Evolutionary conservation across 768 basidiomycete genomes (phyloP).

Genomic region (Boletus coccyginus): DNA sequence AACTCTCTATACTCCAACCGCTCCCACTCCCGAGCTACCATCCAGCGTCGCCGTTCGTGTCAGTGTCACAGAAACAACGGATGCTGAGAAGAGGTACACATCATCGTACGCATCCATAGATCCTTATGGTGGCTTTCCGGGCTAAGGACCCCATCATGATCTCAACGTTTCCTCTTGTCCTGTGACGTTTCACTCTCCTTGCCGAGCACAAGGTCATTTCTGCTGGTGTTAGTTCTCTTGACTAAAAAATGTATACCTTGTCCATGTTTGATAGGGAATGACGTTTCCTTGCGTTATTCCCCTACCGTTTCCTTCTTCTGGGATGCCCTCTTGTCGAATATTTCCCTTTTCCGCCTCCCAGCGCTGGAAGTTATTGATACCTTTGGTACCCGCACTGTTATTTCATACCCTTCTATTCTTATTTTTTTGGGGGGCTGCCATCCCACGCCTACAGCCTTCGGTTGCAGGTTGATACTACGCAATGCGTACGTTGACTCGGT

Average conservation of each 20-base stretch:
- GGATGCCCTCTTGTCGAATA: constrained; percentile 1
- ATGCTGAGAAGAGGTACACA: constrained; percentile 25
- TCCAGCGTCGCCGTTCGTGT: neutral
- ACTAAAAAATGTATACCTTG: constrained; percentile 17
- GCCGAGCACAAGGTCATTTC: neutral
- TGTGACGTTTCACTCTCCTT: neutral
- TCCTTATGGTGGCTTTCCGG: constrained; percentile 18
- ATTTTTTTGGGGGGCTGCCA: neutral
- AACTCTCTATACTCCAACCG: constrained; percentile 25
- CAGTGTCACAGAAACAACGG: constrained; percentile 7
- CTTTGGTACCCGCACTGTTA: constrained; percentile 11
- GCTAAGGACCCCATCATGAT: constrained; percentile 4
- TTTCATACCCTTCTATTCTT: constrained; percentile 17
- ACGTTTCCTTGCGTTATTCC: neutral
- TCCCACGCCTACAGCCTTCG: neutral
- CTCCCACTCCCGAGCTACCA: constrained; percentile 10
- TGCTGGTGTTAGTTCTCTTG: neutral
- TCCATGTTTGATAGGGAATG: constrained; percentile 8
- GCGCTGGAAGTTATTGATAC: constrained; percentile 20
- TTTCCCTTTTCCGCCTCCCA: neutral
- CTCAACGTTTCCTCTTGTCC: neutral
- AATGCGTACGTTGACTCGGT: neutral
- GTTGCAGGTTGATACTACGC: neutral
- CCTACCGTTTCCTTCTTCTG: neutral
- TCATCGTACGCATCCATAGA: constrained; percentile 24